Percentiles rank a stretch among this genome's conserved stretches.
Evolutionary conservation across 768 basidiomycete genomes (phyloP).

Genomic region (Mycena kentingensis): DNA sequence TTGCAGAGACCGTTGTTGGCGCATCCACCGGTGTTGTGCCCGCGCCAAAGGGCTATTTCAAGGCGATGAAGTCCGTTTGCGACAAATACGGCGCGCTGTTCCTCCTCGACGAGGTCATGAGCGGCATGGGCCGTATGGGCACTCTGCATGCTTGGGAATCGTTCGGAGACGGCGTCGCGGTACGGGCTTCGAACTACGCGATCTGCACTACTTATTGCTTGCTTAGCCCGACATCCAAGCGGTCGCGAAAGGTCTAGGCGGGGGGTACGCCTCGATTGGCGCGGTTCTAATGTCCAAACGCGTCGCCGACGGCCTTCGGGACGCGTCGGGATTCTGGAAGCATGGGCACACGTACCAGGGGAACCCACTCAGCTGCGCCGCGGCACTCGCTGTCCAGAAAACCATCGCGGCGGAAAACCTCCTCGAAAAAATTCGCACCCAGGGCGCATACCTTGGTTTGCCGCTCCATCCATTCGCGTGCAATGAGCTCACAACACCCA

Average conservation of each 20-base stretch:
- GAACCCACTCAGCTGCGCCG: constrained; percentile 76
- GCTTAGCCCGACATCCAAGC: constrained; percentile 81
- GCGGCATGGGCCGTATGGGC: constrained; percentile 93
- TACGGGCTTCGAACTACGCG: constrained; percentile 24
- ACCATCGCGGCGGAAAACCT: constrained; percentile 71
- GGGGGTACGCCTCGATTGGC: constrained; percentile 86
- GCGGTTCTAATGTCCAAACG: constrained; percentile 76
- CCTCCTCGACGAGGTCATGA: constrained; percentile 90
- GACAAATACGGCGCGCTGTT: constrained; percentile 76
- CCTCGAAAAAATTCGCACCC: constrained; percentile 60
- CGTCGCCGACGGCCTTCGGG: constrained; percentile 69
- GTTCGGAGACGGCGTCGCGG: constrained; percentile 70
- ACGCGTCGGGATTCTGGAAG: constrained; percentile 72
- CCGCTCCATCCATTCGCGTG: background rate
- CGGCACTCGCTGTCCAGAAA: constrained; percentile 78
- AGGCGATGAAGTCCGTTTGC: constrained; percentile 81
- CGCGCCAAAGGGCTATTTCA: constrained; percentile 83
- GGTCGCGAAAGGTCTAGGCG: constrained; percentile 87
- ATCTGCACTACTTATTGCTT: background rate
- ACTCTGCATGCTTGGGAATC: constrained; percentile 86
- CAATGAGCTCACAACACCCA: constrained; percentile 1
- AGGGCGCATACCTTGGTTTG: constrained; percentile 60
- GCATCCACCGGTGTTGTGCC: constrained; percentile 78
- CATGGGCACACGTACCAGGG: constrained; percentile 89
- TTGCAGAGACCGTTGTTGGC: constrained; percentile 85